Base-by-base conservation (phyloP, 1,139 yeast species). In the Hansenula lynferdii region DNA sequence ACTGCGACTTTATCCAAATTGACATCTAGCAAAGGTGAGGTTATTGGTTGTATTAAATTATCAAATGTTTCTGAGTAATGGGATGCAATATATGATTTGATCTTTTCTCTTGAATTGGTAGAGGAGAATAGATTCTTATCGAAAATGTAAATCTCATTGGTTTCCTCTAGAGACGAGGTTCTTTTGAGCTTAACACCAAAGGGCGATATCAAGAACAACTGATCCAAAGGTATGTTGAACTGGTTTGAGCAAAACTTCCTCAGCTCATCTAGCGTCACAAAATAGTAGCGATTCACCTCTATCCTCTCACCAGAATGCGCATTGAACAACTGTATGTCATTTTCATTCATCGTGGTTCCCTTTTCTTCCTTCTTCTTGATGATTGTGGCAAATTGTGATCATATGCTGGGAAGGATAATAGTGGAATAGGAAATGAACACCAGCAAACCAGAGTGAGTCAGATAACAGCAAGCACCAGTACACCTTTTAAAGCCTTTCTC, bases 131-230 rank as follows among this genome's bases (percentile, higher is more conserved):
- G 58, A 37, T 77, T 63, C 51, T 80, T 73, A 53, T 81, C 85
- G 57, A 69, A 80, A 1, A 75, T 77, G 54, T 72, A 81, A 4
- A 81, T 64, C 40, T 77, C 83, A 38, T 61, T 62, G 27, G 36
- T 37, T 17, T 47, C 50, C 34, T 50, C 57, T 31, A 45, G 42
- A 11, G 50, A 50, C 53, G 72, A 69, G 28, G 68, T 64, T 49
- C 68, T 77, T 55, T 75, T 78, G 47, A 81, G 63, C 49, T 74
- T 77, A 34, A 74, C 69, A 0, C 89, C 92, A 59, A 73, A 80
- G 3, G 85, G 76, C 1, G 85, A 71, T 32, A 83, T 59, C n/a
- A 83, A 60, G 47, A 82, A 76, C 31, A 80, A 56, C 47, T 77
- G 72, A 20, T 69, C 73, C 1, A 49, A 40, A 1, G 68, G 64